Evolutionary conservation across 768 basidiomycete genomes (phyloP).

Genomic region (Lentinula aciculospora): DNA sequence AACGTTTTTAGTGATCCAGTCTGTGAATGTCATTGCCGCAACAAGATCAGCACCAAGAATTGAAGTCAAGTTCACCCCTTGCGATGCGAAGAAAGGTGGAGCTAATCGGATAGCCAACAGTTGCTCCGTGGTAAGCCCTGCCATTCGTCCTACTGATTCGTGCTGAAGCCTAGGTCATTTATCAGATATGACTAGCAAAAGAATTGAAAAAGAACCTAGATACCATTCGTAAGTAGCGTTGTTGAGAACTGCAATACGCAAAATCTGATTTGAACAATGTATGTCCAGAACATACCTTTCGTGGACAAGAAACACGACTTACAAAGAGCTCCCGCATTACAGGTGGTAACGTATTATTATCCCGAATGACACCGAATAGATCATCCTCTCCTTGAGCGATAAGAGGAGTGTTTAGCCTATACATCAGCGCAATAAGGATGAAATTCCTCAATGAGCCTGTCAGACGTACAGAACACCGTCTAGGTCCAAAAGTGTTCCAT

Average conservation of each 20-base stretch:
- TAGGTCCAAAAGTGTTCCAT: slow-evolving; percentile 30
- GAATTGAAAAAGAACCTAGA: no score
- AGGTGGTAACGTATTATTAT: slow-evolving; percentile 6
- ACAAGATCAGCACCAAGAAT: slow-evolving; percentile 18
- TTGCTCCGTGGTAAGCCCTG: slow-evolving; percentile 23
- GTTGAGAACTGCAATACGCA: slow-evolving; percentile 20
- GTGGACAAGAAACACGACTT: slow-evolving; percentile 4
- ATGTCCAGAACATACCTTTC: not conserved
- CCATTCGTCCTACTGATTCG: slow-evolving; percentile 23
- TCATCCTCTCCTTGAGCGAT: slow-evolving; percentile 23
- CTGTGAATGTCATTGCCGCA: slow-evolving; percentile 24
- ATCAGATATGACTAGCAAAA: no score
- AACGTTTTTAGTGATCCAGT: slow-evolving; percentile 21
- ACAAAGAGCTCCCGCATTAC: slow-evolving; percentile 32
- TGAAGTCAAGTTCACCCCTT: slow-evolving; percentile 5
- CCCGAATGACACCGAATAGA: slow-evolving; percentile 22
- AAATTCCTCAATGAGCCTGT: not conserved
- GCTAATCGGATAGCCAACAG: slow-evolving; percentile 20
- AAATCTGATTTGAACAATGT: slow-evolving; percentile 13
- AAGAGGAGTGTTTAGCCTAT: slow-evolving; percentile 22
- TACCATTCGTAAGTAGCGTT: slow-evolving; percentile 17
- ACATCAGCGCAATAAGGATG: no score
- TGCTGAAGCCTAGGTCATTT: slow-evolving; percentile 21
- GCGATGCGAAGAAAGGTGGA: slow-evolving; percentile 12
- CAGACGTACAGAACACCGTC: slow-evolving; percentile 30